A percentile compares a stretch with the other conserved stretches of the same genome.
These are phyloP conservation scores for Arabidopsis lyrata DNA, from an alignment of 441 rosid species.

Conservation along the genomic window DNA sequence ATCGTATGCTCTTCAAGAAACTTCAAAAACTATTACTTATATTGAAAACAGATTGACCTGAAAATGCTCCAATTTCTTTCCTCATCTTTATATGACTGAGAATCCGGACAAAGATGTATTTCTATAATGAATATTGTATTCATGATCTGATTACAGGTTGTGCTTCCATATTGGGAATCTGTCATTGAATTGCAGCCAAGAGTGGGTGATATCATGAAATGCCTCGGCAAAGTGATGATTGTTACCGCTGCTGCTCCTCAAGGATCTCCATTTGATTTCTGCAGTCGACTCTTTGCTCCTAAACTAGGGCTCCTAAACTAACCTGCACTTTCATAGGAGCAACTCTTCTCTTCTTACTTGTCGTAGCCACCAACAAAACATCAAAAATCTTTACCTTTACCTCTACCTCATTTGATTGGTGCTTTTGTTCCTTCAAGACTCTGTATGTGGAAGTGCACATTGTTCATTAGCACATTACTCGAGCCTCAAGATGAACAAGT, in stretches of 20 bases:
- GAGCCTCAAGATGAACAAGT: slow-evolving; percentile 70
- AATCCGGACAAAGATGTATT: too few relatives aligned
- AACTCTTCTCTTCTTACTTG: background rate
- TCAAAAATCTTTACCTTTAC: background rate
- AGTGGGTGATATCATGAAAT: slow-evolving; percentile 53
- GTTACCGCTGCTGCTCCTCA: slow-evolving; percentile 60
- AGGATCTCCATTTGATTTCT: slow-evolving; percentile 64
- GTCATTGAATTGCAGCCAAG: slow-evolving; percentile 57
- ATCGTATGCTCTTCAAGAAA: background rate
- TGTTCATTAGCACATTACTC: slow-evolving; percentile 73
- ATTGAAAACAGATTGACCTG: too few relatives aligned
- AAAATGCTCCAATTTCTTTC: too few relatives aligned
- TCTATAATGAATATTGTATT: too few relatives aligned
- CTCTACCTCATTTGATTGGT: background rate
- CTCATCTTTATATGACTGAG: too few relatives aligned
- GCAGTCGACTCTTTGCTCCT: slow-evolving; percentile 66
- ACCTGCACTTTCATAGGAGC: background rate
- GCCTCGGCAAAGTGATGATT: slow-evolving; percentile 61
- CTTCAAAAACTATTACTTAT: too few relatives aligned
- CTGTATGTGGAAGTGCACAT: slow-evolving; percentile 75
- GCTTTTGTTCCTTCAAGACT: slow-evolving; percentile 55
- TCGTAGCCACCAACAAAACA: background rate
- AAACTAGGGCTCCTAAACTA: slow-evolving; percentile 47
- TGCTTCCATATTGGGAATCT: slow-evolving; percentile 49
- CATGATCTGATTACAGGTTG: too few relatives aligned